Percentiles rank a stretch among this genome's conserved stretches.
Conservation (phyloP, 805 yeast species). For the Wickerhamomyces strasburgensis region DNA sequence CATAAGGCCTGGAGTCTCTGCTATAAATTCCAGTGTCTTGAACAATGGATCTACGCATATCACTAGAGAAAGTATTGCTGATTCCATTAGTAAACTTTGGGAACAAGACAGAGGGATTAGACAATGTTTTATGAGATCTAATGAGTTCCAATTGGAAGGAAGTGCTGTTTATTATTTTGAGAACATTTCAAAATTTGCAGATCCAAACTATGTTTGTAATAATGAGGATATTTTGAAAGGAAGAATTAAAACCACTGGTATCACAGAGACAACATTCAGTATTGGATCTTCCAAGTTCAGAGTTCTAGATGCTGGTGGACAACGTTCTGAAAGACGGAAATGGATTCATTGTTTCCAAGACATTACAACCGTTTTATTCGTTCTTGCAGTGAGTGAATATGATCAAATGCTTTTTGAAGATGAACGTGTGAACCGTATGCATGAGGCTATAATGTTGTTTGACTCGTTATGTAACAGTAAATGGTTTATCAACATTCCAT, state of each 20-base stretch:
- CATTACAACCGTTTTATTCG: constrained; percentile 82
- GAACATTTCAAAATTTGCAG: constrained; percentile 59
- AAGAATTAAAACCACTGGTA: constrained; percentile 92
- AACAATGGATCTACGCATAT: constrained; percentile 11
- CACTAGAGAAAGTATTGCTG: constrained; percentile 55
- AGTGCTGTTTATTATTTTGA: constrained; percentile 80
- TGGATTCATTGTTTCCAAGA: constrained; percentile 96
- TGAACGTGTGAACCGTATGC: constrained; percentile 82
- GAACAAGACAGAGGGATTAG: constrained; percentile 58
- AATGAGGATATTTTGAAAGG: constrained; percentile 87
- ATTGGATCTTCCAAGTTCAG: constrained; percentile 63
- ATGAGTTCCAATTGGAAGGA: constrained; percentile 81
- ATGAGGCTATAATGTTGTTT: constrained; percentile 80
- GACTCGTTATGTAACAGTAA: constrained; percentile 77
- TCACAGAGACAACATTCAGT: constrained; percentile 77
- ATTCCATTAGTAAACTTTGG: constrained; percentile 72
- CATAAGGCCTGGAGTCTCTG: constrained; percentile 23
- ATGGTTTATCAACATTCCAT: constrained; percentile 84
- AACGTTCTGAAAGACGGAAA: constrained; percentile 81
- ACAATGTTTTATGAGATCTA: constrained; percentile 52
- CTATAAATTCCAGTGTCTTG: constrained; percentile 13
- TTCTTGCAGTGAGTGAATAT: constrained; percentile 85
- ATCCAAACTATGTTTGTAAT: constrained; percentile 60
- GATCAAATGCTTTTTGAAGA: constrained; percentile 92
- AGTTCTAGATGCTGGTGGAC: constrained; percentile 96